Base-by-base conservation (phyloP, 148 eudicot genomes). In the Fallopia convolvulus region DNA sequence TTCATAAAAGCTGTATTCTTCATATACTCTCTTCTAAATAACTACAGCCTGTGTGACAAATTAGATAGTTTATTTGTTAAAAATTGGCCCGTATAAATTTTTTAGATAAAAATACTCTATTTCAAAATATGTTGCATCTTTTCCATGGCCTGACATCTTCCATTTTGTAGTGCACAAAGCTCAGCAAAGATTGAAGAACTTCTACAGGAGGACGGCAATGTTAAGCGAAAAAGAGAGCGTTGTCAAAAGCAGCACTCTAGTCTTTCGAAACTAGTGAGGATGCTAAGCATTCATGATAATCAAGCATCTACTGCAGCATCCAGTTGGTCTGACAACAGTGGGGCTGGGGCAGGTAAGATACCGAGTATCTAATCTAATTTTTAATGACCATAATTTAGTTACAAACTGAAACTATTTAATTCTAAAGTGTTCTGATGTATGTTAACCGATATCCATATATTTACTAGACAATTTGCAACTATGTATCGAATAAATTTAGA, bases 151-250 rank as follows among this genome's bases (percentile, higher is more conserved):
- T 26, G 30, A 26, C 30, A 26, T 26, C 30, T 26, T 0, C 30
- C 30, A 1, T 26, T 66, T 68, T 36, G 30, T 75, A 95, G 99
- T 82, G 79, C 85, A 77, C 99, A 95, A 87, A 95, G 90, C 83
- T 86, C 89, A 2, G 85, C 87, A 65, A 91, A 82, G 84, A 91
- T 92, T 80, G 99, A 95, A 80, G 97, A 95, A 80, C 88, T 95
- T 77, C 94, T 95, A 70, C 91, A 83, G 85, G 99, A 92, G 84
- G 99, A 95, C 82, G 92, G 90, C 30, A 95, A 95, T 83, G 90
- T 86, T 63, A 95, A 89, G 80, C 87, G 89, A 33, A 89, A 75
- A 82, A 86, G 99, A 82, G 99, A 95, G 17, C 96, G 90, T 46
- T 79, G 77, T 80, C 93, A 90, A 79, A 95, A 95, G 80, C 99